Base-by-base conservation (phyloP, 495 filamentous ascomycete genomes). In the Pyronema omphalodes region DNA sequence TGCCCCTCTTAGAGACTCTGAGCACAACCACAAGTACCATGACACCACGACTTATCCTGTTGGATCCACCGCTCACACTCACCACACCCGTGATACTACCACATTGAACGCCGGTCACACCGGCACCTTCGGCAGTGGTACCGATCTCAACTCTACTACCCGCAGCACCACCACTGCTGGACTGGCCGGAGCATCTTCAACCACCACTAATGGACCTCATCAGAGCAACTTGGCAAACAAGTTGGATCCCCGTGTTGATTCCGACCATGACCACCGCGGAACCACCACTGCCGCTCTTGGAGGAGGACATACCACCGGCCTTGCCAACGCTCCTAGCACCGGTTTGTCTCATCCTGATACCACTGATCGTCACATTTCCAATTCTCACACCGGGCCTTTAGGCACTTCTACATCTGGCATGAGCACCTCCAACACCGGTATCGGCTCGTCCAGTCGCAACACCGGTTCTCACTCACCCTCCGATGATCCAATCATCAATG, bases 241-340 rank as follows among this genome's bases (percentile, higher is more conserved):
- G 51, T 56, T 60, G 47, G 73, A 74, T 60, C 64, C 67, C 3
- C 55, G 63, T 8, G 58, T 62, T 40, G 48, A 59, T 44, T 57
- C 46, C 29, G 58, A 49, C 48, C 56, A 41, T 48, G 56, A 58
- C 35, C 66, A 67, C 52, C 64, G 67, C 54, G 60, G 66, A 11
- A 64, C 33, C 12, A 29, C 53, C 33, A 35, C 36, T 17, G 23
- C 18, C 6, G n/a, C 37, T 33, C 52, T 50, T 17, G 62, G 62
- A 0, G 55, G 62, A 14, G 61, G 62, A 6, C 62, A 61, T 47
- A 73, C 67, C 33, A 57, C 61, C 3, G 69, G 71, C 11, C 23
- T 29, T 29, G 23, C 23, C 5, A 29, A 29, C 23, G 23, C 23
- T 29, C 23, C 23, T 29, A 29, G 23, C 5, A 29, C 23, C 23